phyloP scores from a whole-genome alignment of 139 green algal genomes.

The Chlorella sp. region DNA sequence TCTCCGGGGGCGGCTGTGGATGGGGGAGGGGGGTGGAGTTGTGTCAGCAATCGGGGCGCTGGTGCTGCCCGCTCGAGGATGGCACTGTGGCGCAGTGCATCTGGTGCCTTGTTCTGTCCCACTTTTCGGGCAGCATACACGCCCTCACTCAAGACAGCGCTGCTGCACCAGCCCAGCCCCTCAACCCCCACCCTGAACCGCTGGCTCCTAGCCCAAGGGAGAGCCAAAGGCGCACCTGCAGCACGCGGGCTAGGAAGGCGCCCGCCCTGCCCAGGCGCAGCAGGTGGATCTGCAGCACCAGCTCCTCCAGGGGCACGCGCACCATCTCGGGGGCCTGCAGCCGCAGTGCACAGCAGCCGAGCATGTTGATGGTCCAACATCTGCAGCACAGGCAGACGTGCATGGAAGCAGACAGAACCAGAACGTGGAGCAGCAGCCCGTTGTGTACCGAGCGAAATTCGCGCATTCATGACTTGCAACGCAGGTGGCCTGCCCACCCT shows the following conservation, averaged over 20 bases:
- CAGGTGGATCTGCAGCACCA: constrained; percentile 92
- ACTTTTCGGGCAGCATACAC: too few species aligned
- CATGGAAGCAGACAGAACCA: neutral
- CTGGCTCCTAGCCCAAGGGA: too few species aligned
- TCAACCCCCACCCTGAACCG: too few species aligned
- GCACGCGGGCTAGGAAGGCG: constrained; percentile 71
- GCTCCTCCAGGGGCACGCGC: constrained; percentile 90
- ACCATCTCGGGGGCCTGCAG: constrained; percentile 86
- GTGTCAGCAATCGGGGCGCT: too few species aligned
- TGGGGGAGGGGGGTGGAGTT: neutral
- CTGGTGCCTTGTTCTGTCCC: too few species aligned
- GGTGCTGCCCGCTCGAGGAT: too few species aligned
- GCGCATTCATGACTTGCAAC: neutral
- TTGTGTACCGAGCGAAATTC: neutral
- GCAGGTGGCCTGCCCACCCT: neutral
- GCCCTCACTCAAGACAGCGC: too few species aligned
- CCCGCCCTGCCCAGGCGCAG: constrained; percentile 73
- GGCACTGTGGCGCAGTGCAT: too few species aligned
- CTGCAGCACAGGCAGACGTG: neutral
- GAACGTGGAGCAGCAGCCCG: too few species aligned
- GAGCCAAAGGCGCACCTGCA: constrained; percentile 40
- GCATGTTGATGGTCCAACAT: too few species aligned
- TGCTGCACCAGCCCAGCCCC: too few species aligned
- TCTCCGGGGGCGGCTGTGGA: constrained; percentile 70
- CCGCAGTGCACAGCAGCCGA: neutral